A percentile compares a stretch with the other conserved stretches of the same genome.
These are phyloP conservation scores for Plasmodium gonderi DNA, from an alignment of 169 alveolate species.

Conservation along the genomic window DNA sequence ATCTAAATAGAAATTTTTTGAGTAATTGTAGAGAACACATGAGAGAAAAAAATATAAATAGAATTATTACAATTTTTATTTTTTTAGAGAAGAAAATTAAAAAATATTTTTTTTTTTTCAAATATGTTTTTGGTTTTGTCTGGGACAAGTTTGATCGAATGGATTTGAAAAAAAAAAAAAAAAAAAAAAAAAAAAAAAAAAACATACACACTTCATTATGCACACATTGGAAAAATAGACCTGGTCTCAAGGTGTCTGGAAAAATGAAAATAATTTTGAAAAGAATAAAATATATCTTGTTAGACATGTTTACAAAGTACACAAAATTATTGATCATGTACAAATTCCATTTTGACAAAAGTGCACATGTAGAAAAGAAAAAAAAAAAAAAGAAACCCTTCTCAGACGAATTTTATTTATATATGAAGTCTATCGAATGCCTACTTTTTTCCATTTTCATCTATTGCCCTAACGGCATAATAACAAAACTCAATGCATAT, in stretches of 20 bases:
- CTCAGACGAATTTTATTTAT: constrained; percentile 26
- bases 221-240: no score
- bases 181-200: no score
- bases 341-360: constrained; percentile 1
- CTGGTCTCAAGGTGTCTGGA: not conserved
- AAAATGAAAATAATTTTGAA: not conserved
- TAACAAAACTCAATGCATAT: constrained; percentile 14
- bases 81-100: constrained; percentile 49
- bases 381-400: not conserved
- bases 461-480: constrained; percentile 18
- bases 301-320: constrained; percentile 58
- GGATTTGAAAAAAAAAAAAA: not conserved
- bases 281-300: constrained; percentile 27
- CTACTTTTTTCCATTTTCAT: constrained; percentile 15
- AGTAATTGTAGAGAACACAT: constrained; percentile 1
- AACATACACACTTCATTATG: no score
- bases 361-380: not conserved
- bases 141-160: constrained; percentile 4
- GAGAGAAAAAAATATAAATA: constrained; percentile 35
- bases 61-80: constrained; percentile 32
- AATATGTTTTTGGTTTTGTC: constrained; percentile 29
- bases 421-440: constrained; percentile 47
- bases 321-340: constrained; percentile 35
- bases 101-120: constrained; percentile 50
- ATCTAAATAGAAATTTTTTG: constrained; percentile 11